Conservation (phyloP, 768 basidiomycete genomes). For the Leccinum longicurvipes region DNA sequence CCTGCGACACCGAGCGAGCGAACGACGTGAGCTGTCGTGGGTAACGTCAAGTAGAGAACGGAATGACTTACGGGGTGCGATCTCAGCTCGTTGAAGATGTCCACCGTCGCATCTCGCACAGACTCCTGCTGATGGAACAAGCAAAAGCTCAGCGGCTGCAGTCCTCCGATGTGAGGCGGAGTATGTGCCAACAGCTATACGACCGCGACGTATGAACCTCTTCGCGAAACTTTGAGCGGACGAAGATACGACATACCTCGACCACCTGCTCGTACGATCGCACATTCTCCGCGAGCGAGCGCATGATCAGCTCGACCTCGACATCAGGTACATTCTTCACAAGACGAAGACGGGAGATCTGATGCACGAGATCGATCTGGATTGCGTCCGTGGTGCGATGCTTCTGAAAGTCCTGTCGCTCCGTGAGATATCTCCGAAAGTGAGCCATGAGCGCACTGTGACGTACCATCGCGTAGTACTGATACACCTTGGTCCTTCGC, state of each 20-base stretch:
- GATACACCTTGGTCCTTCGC: slow-evolving; percentile 80
- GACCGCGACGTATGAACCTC: neutral
- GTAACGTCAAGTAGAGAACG: neutral
- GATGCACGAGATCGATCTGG: slow-evolving; percentile 82
- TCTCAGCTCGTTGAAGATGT: slow-evolving; percentile 79
- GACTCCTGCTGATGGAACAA: slow-evolving; percentile 83
- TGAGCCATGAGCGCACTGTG: neutral
- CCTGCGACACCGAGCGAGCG: slow-evolving; percentile 38
- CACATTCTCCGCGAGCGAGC: slow-evolving; percentile 65
- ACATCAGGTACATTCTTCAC: slow-evolving; percentile 66
- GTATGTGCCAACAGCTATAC: slow-evolving; percentile 74
- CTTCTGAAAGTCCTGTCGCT: slow-evolving; percentile 63
- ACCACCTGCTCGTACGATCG: slow-evolving; percentile 84
- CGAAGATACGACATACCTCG: slow-evolving; percentile 52
- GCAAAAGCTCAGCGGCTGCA: slow-evolving; percentile 83
- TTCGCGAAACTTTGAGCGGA: too few relatives aligned
- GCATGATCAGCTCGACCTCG: slow-evolving; percentile 76
- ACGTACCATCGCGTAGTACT: slow-evolving; percentile 65
- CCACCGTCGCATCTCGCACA: slow-evolving; percentile 76
- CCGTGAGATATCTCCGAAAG: slow-evolving; percentile 7
- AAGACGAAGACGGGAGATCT: slow-evolving; percentile 76
- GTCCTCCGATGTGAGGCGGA: slow-evolving; percentile 75
- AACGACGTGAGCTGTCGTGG: neutral
- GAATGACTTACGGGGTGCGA: slow-evolving; percentile 60
- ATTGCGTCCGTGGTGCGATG: slow-evolving; percentile 54